These are phyloP conservation scores for Triticum turgidum DNA, from an alignment of 176 grass and related monocot species.

Conservation along the genomic window DNA sequence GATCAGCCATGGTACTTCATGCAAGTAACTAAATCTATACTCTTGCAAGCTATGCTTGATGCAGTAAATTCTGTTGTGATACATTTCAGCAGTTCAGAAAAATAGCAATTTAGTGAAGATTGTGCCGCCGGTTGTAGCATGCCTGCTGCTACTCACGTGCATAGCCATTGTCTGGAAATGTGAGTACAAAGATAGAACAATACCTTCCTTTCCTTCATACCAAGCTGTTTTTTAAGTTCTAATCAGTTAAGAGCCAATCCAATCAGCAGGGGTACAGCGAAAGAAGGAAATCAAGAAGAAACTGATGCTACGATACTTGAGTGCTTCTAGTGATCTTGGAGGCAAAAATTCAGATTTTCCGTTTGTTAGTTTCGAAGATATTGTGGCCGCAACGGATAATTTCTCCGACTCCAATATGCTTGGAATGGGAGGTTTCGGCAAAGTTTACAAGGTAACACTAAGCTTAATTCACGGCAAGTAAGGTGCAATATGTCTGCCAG, in stretches of 20 bases:
- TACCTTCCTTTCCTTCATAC: background rate
- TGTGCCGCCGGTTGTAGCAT: background rate
- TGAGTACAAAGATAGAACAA: background rate
- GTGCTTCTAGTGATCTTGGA: background rate
- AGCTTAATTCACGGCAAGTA: background rate
- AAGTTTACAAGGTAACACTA: conserved; percentile 47
- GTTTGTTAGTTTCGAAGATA: conserved; percentile 27
- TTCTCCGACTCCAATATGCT: conserved; percentile 46
- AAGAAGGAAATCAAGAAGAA: background rate
- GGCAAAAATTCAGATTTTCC: background rate
- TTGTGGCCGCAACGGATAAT: conserved; percentile 36
- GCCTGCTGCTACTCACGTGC: background rate
- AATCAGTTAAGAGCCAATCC: background rate
- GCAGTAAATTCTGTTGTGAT: background rate
- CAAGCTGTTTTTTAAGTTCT: background rate
- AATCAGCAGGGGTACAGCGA: background rate
- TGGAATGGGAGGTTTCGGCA: conserved; percentile 51
- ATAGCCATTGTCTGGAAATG: background rate
- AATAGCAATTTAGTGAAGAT: background rate
- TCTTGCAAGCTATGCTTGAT: background rate
- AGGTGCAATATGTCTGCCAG: background rate
- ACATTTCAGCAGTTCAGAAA: background rate
- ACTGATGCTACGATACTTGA: background rate
- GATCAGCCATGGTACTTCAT: background rate
- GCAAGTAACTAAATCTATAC: background rate